Evolutionary conservation across 2,329 filamentous ascomycete species (phyloP).

Genomic region (Aspergillus hortae): DNA sequence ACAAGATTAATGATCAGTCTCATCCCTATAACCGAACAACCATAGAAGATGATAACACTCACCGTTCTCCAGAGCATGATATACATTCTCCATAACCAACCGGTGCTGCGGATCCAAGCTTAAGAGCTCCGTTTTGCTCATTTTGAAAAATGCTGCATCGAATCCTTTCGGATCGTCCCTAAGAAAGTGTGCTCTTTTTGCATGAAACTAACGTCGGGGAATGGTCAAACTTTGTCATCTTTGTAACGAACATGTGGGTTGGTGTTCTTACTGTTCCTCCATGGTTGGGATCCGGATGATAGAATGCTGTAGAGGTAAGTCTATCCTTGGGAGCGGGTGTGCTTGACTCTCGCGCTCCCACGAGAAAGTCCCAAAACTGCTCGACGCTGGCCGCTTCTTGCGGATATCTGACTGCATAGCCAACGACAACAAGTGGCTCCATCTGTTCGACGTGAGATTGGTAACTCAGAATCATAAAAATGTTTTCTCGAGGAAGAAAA

Average conservation of each 20-base stretch:
- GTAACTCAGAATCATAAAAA: too few species aligned
- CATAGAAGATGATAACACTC: not conserved
- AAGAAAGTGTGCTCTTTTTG: slow-evolving; percentile 26
- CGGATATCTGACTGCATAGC: slow-evolving; percentile 1
- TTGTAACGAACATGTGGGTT: not conserved
- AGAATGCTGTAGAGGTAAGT: slow-evolving; percentile 1
- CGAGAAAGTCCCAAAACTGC: slow-evolving; percentile 6
- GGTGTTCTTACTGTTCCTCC: slow-evolving; percentile 6
- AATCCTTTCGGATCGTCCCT: slow-evolving; percentile 24
- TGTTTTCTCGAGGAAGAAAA: too few species aligned
- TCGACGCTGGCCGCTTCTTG: slow-evolving; percentile 1
- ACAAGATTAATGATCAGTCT: not conserved
- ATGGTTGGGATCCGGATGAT: slow-evolving; percentile 10
- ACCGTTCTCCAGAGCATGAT: slow-evolving; percentile 32
- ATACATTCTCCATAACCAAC: slow-evolving; percentile 30
- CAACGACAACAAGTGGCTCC: slow-evolving; percentile 5
- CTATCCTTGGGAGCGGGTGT: slow-evolving; percentile 5
- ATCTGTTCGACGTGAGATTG: not conserved
- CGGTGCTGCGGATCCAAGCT: slow-evolving; percentile 33
- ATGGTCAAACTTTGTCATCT: not conserved
- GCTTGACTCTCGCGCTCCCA: not conserved
- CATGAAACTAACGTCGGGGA: slow-evolving; percentile 5
- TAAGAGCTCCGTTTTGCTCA: slow-evolving; percentile 25
- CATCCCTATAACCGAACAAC: too few species aligned
- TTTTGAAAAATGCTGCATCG: slow-evolving; percentile 31